Base-by-base conservation (phyloP, 306 rosid genomes). In the Castanopsis chinensis region DNA sequence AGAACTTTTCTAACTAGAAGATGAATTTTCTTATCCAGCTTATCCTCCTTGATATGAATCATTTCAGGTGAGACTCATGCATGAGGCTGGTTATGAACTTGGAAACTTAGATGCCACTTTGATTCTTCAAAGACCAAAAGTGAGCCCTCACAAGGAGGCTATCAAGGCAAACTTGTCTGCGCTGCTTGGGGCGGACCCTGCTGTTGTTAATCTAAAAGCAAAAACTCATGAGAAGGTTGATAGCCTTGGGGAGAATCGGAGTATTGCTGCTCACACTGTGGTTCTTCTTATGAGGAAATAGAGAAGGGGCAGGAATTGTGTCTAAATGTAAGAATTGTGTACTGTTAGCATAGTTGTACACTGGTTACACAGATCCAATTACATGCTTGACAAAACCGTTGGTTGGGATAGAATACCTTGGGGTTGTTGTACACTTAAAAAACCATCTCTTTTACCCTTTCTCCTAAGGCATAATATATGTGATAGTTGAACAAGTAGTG, bases 151-250 rank as follows among this genome's bases (percentile, higher is more conserved):
- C 88, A 96, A 96, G 88, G 99, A 93, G 72, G 83, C 88, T 41
- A 96, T 96, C 80, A 90, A 90, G 85, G 88, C 92, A 76, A 90
- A 93, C 88, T 90, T 96, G 74, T 89, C 98, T 73, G 82, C 92
- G 73, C 89, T 96, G 76, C 96, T 96, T 35, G 98, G 97, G 81
- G 98, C 88, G 5, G 97, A 96, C 87, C 85, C 92, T 18, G 80
- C 96, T 51, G 92, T 91, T 30, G 98, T 96, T 75, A 96, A 93
- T 83, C 89, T 93, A 74, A 96, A 96, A 74, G 99, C 97, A 43
- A 96, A 96, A 87, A 93, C 99, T 74, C 99, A 93, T 81, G 99
- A 96, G 85, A 96, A 91, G 77, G 98, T 96, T 8, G 99, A 93
- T 81, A 93, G 98, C 84, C 96, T 96, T 17, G 99, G 99, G 52